Evolutionary conservation across 371 early-diverging fungal species (phyloP), one percentile per base, ranked within the genome.

Genomic region (Vairimorpha apis): DNA sequence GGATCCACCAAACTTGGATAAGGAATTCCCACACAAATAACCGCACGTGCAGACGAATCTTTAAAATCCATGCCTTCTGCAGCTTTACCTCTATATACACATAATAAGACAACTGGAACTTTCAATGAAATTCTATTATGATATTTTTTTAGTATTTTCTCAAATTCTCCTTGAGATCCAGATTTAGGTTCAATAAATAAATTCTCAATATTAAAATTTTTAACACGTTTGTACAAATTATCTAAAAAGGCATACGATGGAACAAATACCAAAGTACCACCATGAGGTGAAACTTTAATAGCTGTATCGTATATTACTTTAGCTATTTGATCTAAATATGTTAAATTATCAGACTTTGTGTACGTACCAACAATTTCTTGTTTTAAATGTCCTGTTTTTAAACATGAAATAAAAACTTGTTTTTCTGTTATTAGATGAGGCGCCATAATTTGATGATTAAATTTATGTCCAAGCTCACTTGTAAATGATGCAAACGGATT

Each of bases 11-110:
- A 51, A 0, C 83, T 79, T 41, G 92, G 92, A 71, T 81, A 95
- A 0, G 95, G 95, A 67, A 95, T 90, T n/a, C 95, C 92, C 16
- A 91, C 81, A 0, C 88, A 85, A 32, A 94, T 82, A 1, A 95
- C 92, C 0, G 92, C 91, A 43, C 95, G 86, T 44, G 90, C 90
- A 45, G 87, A 86, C 41, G 86, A 81, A 81, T 95, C 92, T 2
- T 87, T 88, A 78, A 95, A 94, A 76, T 95, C 93, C 56, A 93
- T 88, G 8, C 95, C 95, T 80, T 95, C 95, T 33, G 88, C 87
- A 0, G 90, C 90, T 81, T 92, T 94, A 1, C 95, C 95, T 29
- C 93, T 84, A 75, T 87, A 92, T 0, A 87, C 86, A 35, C 85
- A 83, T 65, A 86, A 76, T 30, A 86, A 87, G 86, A 18, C 87